Evolutionary conservation across 1,284 basidiomycete genomes (phyloP).

Genomic region (Trametes versicolor): DNA sequence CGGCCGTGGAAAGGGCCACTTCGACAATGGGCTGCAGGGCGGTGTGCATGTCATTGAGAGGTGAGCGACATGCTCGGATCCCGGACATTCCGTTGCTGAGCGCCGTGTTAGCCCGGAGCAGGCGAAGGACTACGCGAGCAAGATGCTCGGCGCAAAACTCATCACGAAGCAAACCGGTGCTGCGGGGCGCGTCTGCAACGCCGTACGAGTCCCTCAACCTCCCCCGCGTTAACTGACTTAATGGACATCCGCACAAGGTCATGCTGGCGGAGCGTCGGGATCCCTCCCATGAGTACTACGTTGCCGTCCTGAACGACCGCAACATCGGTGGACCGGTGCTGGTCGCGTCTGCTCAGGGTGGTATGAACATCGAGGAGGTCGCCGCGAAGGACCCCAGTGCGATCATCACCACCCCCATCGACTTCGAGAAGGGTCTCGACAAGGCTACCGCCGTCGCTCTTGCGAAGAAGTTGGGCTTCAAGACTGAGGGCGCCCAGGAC

Average conservation of each 20-base stretch:
- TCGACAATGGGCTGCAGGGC: slow-evolving; percentile 96
- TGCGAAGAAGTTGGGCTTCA: slow-evolving; percentile 94
- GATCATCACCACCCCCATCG: slow-evolving; percentile 96
- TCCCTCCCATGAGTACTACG: slow-evolving; percentile 98
- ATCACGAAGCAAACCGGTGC: slow-evolving; percentile 99
- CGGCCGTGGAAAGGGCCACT: slow-evolving; percentile 98
- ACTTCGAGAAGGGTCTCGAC: slow-evolving; percentile 87
- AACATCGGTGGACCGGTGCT: slow-evolving; percentile 90
- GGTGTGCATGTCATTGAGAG: slow-evolving; percentile 96
- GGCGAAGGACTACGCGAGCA: slow-evolving; percentile 86
- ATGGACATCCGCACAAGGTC: slow-evolving; percentile 61
- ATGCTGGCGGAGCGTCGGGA: slow-evolving; percentile 98
- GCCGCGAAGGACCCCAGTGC: slow-evolving; percentile 96
- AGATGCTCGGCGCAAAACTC: slow-evolving; percentile 96
- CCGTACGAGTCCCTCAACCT: slow-evolving; percentile 61
- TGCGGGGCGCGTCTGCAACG: slow-evolving; percentile 92
- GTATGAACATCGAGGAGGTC: slow-evolving; percentile 99
- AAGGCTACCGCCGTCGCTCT: slow-evolving; percentile 79
- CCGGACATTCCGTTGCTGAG: slow-evolving; percentile 10
- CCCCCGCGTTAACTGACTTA: not conserved
- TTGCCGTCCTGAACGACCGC: slow-evolving; percentile 97
- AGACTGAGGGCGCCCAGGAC: slow-evolving; percentile 72
- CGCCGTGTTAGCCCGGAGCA: slow-evolving; percentile 77
- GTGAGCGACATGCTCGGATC: slow-evolving; percentile 55
- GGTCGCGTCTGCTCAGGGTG: slow-evolving; percentile 93